A percentile compares a stretch with the other conserved stretches of the same genome.
These are phyloP conservation scores for Neurospora sublineolata DNA, from an alignment of 495 filamentous ascomycete species.

Conservation along the genomic window DNA sequence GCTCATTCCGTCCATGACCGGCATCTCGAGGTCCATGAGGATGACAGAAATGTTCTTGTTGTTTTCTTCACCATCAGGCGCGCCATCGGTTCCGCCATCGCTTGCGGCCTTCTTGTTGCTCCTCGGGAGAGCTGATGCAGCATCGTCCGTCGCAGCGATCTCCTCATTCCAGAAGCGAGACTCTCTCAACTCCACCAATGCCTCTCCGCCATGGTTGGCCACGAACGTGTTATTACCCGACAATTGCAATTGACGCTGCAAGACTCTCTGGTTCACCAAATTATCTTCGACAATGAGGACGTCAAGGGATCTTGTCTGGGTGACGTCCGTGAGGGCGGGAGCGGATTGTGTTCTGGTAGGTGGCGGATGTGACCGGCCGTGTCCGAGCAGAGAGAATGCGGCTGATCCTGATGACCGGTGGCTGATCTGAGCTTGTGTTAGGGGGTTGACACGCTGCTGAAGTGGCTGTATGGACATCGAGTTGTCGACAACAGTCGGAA, in stretches of 20 bases:
- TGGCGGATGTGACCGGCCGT: background rate
- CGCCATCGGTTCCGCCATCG: background rate
- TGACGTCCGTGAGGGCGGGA: background rate
- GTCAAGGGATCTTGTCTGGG: conserved; percentile 19
- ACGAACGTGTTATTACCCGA: conserved; percentile 57
- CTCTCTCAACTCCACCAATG: conserved; percentile 40
- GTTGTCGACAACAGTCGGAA: background rate
- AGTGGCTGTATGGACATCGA: background rate
- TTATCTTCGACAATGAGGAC: conserved; percentile 78
- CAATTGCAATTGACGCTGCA: conserved; percentile 59
- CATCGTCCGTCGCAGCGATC: conserved; percentile 1
- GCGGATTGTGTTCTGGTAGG: conserved; percentile 8
- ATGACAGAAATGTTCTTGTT: conserved; percentile 47
- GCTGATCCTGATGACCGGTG: background rate
- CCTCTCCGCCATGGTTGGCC: conserved; percentile 73
- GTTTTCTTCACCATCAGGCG: conserved; percentile 10
- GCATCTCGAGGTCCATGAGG: conserved; percentile 82
- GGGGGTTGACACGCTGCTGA: background rate
- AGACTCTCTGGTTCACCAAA: conserved; percentile 63
- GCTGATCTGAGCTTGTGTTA: background rate
- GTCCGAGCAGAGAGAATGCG: background rate
- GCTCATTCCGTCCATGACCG: conserved; percentile 74
- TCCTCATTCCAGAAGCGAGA: conserved; percentile 35
- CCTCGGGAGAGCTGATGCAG: background rate
- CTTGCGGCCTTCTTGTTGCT: background rate